Base-by-base conservation (phyloP, 768 basidiomycete genomes). In the Neoboletus subvelutipes region DNA sequence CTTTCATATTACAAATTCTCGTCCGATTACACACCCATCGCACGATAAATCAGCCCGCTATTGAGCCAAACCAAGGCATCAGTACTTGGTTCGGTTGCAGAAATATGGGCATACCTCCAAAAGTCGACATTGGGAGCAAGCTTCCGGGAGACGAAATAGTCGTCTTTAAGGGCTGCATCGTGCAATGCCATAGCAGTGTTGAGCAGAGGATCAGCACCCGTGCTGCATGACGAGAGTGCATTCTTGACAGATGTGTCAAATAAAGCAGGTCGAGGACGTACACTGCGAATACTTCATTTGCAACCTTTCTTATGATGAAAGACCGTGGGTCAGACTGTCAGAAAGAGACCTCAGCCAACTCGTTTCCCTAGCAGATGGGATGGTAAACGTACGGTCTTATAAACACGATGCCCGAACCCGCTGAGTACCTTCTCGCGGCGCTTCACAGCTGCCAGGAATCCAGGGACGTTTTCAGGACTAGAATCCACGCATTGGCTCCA, bases 61-160 rank as follows among this genome's bases (percentile, higher is more conserved):
- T 40, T 54, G 31, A 26, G 18, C 9, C 48, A 39, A 41, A 5
- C 33, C 26, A 31, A 17, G 2, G 20, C 34, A 47, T 66, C 28
- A 61, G 49, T 7, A 26, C 5, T 5, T 2, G 9, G 10, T 36
- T 52, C 10, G 0, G 10, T 37, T 47, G 33, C 34, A 53, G 42
- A 33, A 34, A 45, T 34, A 28, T 42, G 50, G 8, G 54, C 55
- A 39, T 56, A 56, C 65, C 70, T 89, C 90, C 90, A 92, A 70
- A 92, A 94, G 72, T 94, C 93, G 26, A 95, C 94, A 70, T 96
- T 96, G 2, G 94, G 93, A 18, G 88, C 89, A 15, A 96, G 77
- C 65, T 82, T 86, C 33, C 94, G 80, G 56, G 83, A 84, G 60
- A 88, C 80, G 64, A 95, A 96, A 72, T 92, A 96, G 33, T 93